Evolutionary conservation across 352 stramenopile species (phyloP), one percentile per base, ranked within the genome.

Genomic region (Pilasporangium apinafurcum): DNA sequence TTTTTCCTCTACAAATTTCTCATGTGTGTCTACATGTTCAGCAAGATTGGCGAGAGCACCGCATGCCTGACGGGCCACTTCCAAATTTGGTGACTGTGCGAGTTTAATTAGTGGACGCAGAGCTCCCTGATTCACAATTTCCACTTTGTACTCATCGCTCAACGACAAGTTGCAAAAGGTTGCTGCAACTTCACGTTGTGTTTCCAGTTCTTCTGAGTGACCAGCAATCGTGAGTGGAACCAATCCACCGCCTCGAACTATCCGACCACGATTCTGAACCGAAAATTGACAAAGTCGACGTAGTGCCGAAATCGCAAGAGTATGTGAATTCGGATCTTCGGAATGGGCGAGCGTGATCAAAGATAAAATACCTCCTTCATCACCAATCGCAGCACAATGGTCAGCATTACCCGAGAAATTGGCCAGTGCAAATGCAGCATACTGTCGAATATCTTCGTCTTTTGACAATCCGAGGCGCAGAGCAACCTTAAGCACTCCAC

Each of bases 91-190:
- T 21, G 84, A 96, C 62, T 96, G 83, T 4, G 81, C 71, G 32
- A 97, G 65, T 29, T 83, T 62, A 12, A 96, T 74, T 29, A 98
- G 58, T 20, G 78, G 72, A n/a, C 59, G 62, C 6, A 96, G 66
- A 14, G 75, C 92, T 25, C 60, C 69, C 40, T 86, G 78, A 21
- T 61, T 68, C 17, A 95, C 86, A 21, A 98, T 92, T 37, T 89
- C 79, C 1, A 96, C 57, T 37, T 96, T 95, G 68, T 96, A 92
- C 49, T 95, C 84, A 51, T 95, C 74, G 37, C 82, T 96, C 13
- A 98, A 60, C 2, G 92, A 96, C 21, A 98, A 44, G 48, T 96
- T 98, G 52, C 83, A 98, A 27, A 98, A 82, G 14, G 86, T 96
- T 4, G 87, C 92, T 1, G 95, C 86, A 0, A 98, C 90, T 58